Percentiles rank a stretch among this genome's conserved stretches.
Conservation (phyloP, 495 filamentous ascomycete genomes). For the Umbilicaria muhlenbergii region DNA sequence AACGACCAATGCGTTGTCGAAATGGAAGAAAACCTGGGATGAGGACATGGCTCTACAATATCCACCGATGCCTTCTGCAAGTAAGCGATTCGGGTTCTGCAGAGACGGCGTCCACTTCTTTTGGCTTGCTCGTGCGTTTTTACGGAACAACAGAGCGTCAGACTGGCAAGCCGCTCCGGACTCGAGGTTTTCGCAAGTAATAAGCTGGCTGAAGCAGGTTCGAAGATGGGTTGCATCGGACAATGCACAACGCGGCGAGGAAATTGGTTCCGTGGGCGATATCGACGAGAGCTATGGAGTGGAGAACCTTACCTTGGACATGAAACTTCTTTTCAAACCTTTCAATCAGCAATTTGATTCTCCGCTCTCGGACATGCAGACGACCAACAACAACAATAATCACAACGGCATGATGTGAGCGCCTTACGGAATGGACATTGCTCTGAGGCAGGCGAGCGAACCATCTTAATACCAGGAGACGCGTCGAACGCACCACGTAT, state of each 20-base stretch:
- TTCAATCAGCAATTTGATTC: constrained; percentile 18
- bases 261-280: constrained; percentile 38
- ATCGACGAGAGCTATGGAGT: constrained; percentile 45
- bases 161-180: constrained; percentile 36
- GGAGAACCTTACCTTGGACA: constrained; percentile 45
- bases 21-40: constrained; percentile 53
- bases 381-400: too few species aligned
- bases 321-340: constrained; percentile 47
- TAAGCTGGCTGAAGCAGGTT: constrained; percentile 40
- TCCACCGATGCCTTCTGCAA: constrained; percentile 24
- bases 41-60: constrained; percentile 46
- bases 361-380: too few species aligned
- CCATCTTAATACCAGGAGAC: too few species aligned
- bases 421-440: too few species aligned
- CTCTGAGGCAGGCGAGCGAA: too few species aligned
- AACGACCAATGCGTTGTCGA: constrained; percentile 33
- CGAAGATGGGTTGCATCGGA: constrained; percentile 37
- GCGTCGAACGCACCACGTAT: too few species aligned
- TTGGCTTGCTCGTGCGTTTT: constrained; percentile 38
- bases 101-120: constrained; percentile 51
- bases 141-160: constrained; percentile 27
- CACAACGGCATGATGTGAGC: too few species aligned
- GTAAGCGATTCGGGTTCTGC: constrained; percentile 42
- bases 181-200: constrained; percentile 38
- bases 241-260: constrained; percentile 32